These are phyloP conservation scores for Cytospora mali DNA, from an alignment of 2,329 filamentous ascomycete genomes.

Conservation along the genomic window DNA sequence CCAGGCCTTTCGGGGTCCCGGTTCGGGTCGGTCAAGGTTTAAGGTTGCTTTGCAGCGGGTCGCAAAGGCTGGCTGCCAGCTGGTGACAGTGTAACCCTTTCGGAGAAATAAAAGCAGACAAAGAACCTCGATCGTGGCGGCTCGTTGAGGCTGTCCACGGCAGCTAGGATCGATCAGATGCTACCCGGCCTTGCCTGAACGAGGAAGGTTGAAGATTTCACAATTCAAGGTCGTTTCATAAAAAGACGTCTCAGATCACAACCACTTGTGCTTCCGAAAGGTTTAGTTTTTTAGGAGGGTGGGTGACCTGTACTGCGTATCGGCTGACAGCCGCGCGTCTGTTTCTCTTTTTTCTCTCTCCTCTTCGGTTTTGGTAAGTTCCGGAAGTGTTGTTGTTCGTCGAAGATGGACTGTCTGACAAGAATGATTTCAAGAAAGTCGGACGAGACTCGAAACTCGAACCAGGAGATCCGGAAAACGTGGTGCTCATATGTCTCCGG, in stretches of 20 bases:
- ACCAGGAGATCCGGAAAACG: constrained; percentile 17
- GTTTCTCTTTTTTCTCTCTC: constrained; percentile 8
- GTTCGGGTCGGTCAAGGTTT: background rate
- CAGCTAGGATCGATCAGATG: background rate
- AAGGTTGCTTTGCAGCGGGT: constrained; percentile 14
- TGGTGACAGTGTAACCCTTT: constrained; percentile 23
- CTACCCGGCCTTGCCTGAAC: background rate
- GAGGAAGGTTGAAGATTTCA: background rate
- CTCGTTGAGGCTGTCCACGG: background rate
- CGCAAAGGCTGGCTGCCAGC: constrained; percentile 6
- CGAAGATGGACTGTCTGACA: background rate
- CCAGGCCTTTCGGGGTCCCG: constrained; percentile 13
- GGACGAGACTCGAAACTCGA: constrained; percentile 4
- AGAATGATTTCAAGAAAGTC: constrained; percentile 1
- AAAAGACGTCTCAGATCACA: background rate
- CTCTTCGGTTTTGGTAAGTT: background rate
- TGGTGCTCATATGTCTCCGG: constrained; percentile 24
- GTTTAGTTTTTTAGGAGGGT: background rate
- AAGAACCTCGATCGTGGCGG: background rate
- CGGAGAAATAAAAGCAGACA: constrained; percentile 6
- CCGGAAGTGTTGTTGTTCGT: background rate
- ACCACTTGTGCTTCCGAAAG: constrained; percentile 9
- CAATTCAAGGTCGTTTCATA: background rate
- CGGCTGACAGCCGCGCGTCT: constrained; percentile 25
- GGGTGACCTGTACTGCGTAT: background rate